These are phyloP conservation scores for Yarrowia sp. DNA, from an alignment of 805 yeast genomes.

Conservation along the genomic window DNA sequence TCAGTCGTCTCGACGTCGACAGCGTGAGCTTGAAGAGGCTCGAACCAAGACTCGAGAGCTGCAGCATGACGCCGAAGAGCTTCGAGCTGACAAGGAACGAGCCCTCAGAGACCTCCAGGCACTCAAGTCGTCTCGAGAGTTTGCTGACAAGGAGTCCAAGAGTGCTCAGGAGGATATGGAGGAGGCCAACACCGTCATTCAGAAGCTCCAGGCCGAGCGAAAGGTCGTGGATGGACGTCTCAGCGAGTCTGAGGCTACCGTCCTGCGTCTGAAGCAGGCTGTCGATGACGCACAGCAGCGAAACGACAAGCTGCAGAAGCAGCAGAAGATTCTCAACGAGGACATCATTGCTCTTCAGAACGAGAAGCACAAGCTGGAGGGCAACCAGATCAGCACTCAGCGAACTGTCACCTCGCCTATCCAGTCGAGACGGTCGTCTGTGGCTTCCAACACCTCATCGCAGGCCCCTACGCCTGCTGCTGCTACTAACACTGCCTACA, in stretches of 20 bases:
- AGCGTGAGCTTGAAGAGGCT: slow-evolving; percentile 65
- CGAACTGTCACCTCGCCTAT: background rate
- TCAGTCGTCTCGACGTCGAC: slow-evolving; percentile 51
- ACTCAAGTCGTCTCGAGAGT: slow-evolving; percentile 32
- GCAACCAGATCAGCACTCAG: slow-evolving; percentile 26
- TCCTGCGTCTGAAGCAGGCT: slow-evolving; percentile 38
- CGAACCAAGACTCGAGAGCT: slow-evolving; percentile 47
- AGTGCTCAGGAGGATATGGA: slow-evolving; percentile 31
- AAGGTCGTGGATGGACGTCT: slow-evolving; percentile 35
- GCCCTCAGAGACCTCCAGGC: slow-evolving; percentile 31
- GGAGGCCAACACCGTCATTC: slow-evolving; percentile 19
- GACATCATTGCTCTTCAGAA: slow-evolving; percentile 37
- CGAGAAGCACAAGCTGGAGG: slow-evolving; percentile 32
- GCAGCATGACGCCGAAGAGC: slow-evolving; percentile 38
- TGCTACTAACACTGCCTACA: slow-evolving; percentile 62
- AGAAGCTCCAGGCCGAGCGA: slow-evolving; percentile 33
- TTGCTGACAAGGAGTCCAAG: slow-evolving; percentile 35
- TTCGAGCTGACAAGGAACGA: slow-evolving; percentile 42
- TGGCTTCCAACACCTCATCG: slow-evolving; percentile 14
- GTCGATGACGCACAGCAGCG: slow-evolving; percentile 41
- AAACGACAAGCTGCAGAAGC: slow-evolving; percentile 39
- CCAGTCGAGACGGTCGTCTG: slow-evolving; percentile 24
- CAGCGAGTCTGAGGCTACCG: slow-evolving; percentile 37
- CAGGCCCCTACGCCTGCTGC: slow-evolving; percentile 30
- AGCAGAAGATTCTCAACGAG: slow-evolving; percentile 38